These are phyloP conservation scores for Hemisphaericaspora subhashii DNA, from an alignment of 1,139 yeast genomes.

Conservation along the genomic window DNA sequence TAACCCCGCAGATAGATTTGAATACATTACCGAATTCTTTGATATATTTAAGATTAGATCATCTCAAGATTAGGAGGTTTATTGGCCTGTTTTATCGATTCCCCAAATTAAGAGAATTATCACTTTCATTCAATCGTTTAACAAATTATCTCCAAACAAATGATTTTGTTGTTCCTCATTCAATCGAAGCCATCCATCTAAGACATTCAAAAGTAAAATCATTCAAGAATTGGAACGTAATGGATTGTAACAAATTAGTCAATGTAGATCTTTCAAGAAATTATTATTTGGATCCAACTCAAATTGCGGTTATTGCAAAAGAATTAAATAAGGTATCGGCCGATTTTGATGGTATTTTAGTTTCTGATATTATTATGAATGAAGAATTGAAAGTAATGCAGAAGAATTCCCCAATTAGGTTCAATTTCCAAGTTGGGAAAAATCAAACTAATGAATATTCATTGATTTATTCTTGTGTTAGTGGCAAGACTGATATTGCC, in stretches of 20 bases:
- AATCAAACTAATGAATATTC: constrained; percentile 5
- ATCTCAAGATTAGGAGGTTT: constrained; percentile 3
- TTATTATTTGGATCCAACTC: constrained; percentile 3
- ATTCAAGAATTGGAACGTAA: constrained; percentile 1
- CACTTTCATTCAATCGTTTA: constrained; percentile 3
- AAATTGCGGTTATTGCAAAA: constrained; percentile 6
- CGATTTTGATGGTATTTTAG: constrained; percentile 5
- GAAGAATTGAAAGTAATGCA: constrained; percentile 6
- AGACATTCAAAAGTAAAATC: constrained; percentile 2
- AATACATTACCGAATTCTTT: constrained; percentile 4
- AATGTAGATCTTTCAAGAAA: constrained; percentile 5
- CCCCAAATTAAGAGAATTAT: constrained; percentile 1
- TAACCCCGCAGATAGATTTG: constrained; percentile 3
- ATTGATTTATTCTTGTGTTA: constrained; percentile 6
- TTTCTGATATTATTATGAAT: constrained; percentile 4
- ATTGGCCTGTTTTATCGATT: constrained; percentile 3
- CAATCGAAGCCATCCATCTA: constrained; percentile 2
- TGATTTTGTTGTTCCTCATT: constrained; percentile 3
- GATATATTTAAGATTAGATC: background rate
- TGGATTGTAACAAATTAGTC: constrained; percentile 3
- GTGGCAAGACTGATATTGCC: constrained; percentile 1
- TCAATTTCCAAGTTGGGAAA: background rate
- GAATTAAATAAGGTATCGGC: constrained; percentile 1
- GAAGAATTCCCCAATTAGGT: constrained; percentile 2
- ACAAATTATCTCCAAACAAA: background rate